Conservation (phyloP, 2,329 filamentous ascomycete species). For the Monosporascus sp. region DNA sequence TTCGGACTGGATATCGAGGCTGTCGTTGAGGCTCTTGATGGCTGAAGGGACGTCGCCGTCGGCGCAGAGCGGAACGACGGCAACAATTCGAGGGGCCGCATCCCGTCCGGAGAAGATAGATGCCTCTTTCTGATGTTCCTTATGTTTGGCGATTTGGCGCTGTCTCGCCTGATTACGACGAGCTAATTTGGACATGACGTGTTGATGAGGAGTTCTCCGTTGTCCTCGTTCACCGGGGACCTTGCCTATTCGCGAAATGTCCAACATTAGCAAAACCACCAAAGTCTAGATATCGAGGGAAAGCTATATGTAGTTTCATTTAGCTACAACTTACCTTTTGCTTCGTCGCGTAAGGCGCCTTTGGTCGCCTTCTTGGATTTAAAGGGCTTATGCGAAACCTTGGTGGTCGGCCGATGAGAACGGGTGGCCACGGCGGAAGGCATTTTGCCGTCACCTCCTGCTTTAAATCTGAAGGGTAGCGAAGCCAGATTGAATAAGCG, state of each 20-base stretch:
- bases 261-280: too few species aligned
- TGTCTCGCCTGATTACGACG: constrained; percentile 93
- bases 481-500: constrained; percentile 52
- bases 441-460: constrained; percentile 69
- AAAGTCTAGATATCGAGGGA: too few species aligned
- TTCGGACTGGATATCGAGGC: constrained; percentile 70
- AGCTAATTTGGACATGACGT: constrained; percentile 96
- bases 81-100: constrained; percentile 82
- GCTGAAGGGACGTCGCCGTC: constrained; percentile 64
- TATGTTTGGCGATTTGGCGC: constrained; percentile 75
- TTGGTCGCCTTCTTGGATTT: constrained; percentile 91
- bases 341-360: constrained; percentile 73
- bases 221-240: constrained; percentile 65
- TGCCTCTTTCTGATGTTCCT: constrained; percentile 72
- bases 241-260: constrained; percentile 59
- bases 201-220: constrained; percentile 88
- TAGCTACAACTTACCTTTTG: constrained; percentile 59
- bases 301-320: not conserved
- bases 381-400: constrained; percentile 81
- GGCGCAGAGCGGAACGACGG: constrained; percentile 75
- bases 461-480: constrained; percentile 83
- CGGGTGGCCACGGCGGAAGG: constrained; percentile 63
- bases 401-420: constrained; percentile 90
- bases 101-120: constrained; percentile 82
- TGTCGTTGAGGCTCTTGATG: constrained; percentile 66